These are phyloP conservation scores for Pyrenula aspistea DNA, from an alignment of 495 filamentous ascomycete genomes.

Conservation along the genomic window DNA sequence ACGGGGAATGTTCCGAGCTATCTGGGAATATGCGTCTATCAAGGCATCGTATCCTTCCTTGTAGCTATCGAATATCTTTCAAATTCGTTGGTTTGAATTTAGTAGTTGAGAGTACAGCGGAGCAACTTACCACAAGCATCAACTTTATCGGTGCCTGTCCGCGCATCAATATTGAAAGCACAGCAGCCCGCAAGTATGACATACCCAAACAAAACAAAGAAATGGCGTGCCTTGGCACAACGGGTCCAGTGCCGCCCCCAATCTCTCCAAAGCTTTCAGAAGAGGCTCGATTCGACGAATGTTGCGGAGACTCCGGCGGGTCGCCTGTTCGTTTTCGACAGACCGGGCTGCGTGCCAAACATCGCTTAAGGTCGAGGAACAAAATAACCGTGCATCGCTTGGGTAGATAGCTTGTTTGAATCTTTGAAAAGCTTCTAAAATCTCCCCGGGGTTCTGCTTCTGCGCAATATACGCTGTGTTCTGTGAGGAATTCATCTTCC, in stretches of 20 bases:
- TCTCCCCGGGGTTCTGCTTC: neutral
- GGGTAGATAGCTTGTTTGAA: conserved; percentile 15
- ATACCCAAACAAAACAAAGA: conserved; percentile 29
- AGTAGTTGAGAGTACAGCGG: too few species aligned
- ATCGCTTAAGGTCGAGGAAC: conserved; percentile 17
- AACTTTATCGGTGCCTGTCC: too few species aligned
- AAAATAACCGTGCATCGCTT: conserved; percentile 16
- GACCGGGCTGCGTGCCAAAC: conserved; percentile 19
- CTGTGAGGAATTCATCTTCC: neutral
- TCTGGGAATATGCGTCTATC: conserved; percentile 25
- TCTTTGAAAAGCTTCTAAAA: conserved; percentile 15
- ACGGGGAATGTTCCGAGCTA: conserved; percentile 23
- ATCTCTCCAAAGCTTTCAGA: conserved; percentile 23
- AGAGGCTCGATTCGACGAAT: conserved; percentile 26
- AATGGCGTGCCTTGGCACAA: conserved; percentile 33
- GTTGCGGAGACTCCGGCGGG: conserved; percentile 20
- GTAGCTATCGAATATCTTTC: conserved; percentile 10
- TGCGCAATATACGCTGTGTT: neutral
- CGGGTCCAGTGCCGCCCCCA: conserved; percentile 24
- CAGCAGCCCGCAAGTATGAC: neutral
- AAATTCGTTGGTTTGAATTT: neutral
- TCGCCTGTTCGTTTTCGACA: conserved; percentile 24
- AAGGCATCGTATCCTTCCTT: conserved; percentile 25
- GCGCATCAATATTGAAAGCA: too few species aligned
- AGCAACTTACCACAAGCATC: too few species aligned